Percentiles rank a stretch among this genome's conserved stretches.
phyloP scores from a whole-genome alignment of 106 monocot genomes.

The Posidonia australis region DNA sequence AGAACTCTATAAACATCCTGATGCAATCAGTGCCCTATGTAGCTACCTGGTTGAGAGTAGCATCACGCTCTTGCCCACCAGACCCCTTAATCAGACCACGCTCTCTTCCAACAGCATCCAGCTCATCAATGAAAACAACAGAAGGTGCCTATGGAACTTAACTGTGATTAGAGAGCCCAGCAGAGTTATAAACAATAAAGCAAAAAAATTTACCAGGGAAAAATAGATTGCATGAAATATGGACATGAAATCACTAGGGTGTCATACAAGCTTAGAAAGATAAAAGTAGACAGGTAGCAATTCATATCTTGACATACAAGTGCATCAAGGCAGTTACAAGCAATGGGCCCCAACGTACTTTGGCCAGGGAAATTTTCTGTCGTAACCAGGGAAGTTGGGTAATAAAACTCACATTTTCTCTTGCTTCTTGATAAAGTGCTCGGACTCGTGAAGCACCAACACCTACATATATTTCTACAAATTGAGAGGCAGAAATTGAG shows the following conservation, averaged over 20 bases:
- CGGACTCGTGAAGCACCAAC: slow-evolving; percentile 93
- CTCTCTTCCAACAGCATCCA: slow-evolving; percentile 90
- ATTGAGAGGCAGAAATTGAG: slow-evolving; percentile 88
- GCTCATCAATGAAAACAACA: slow-evolving; percentile 87
- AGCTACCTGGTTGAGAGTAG: slow-evolving; percentile 79
- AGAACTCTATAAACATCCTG: not conserved
- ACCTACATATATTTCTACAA: slow-evolving; percentile 94
- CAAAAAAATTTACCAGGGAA: not conserved
- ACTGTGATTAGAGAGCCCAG: not conserved
- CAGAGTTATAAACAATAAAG: not conserved
- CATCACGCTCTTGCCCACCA: slow-evolving; percentile 91
- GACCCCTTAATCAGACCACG: slow-evolving; percentile 84
- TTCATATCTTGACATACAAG: too few species aligned
- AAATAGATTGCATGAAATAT: too few species aligned
- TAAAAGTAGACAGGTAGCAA: not conserved
- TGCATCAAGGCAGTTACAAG: too few species aligned
- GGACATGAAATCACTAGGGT: too few species aligned
- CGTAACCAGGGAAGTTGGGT: not conserved
- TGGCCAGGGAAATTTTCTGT: too few species aligned
- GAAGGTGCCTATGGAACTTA: slow-evolving; percentile 49
- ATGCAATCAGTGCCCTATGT: not conserved
- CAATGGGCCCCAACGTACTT: too few species aligned
- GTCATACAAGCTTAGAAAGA: not conserved
- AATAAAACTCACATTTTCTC: slow-evolving; percentile 58
- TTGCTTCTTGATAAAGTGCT: slow-evolving; percentile 87